phyloP scores from a whole-genome alignment of 2,329 filamentous ascomycete genomes.

The Colletotrichum tamarilloi region DNA sequence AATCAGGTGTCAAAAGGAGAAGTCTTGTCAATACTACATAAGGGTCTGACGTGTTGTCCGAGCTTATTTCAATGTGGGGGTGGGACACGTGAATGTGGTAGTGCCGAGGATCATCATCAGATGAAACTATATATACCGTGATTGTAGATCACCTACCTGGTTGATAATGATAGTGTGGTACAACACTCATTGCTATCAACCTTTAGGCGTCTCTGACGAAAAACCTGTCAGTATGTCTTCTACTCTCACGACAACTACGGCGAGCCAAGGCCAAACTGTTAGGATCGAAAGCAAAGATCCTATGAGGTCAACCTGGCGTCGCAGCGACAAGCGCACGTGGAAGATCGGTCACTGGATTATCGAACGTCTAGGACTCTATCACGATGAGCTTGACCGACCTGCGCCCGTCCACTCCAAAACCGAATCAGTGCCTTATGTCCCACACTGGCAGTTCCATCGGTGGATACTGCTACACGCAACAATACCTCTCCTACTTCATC shows the following conservation, averaged over 20 bases:
- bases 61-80: neutral
- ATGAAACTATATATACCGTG: slow-evolving; percentile 20
- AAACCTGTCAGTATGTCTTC: neutral
- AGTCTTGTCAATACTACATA: neutral
- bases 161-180: too few relatives aligned
- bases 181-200: too few relatives aligned
- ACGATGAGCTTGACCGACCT: slow-evolving; percentile 41
- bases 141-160: too few relatives aligned
- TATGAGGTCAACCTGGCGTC: slow-evolving; percentile 54
- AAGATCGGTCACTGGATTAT: slow-evolving; percentile 45
- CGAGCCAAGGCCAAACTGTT: too few relatives aligned
- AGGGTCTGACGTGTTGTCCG: neutral
- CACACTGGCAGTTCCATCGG: slow-evolving; percentile 47
- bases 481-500: slow-evolving; percentile 50
- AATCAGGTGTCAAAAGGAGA: neutral
- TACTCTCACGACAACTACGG: neutral
- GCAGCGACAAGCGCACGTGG: slow-evolving; percentile 43
- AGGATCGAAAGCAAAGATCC: slow-evolving; percentile 43
- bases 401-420: slow-evolving; percentile 52
- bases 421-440: slow-evolving; percentile 53
- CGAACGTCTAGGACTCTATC: slow-evolving; percentile 45
- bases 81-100: slow-evolving; percentile 24
- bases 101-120: slow-evolving; percentile 18
- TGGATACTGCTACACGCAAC: slow-evolving; percentile 53
- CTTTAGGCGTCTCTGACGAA: neutral